These are phyloP conservation scores for peach (Prunus persica) DNA, from an alignment of 306 rosid species.

Conservation along the genomic window DNA sequence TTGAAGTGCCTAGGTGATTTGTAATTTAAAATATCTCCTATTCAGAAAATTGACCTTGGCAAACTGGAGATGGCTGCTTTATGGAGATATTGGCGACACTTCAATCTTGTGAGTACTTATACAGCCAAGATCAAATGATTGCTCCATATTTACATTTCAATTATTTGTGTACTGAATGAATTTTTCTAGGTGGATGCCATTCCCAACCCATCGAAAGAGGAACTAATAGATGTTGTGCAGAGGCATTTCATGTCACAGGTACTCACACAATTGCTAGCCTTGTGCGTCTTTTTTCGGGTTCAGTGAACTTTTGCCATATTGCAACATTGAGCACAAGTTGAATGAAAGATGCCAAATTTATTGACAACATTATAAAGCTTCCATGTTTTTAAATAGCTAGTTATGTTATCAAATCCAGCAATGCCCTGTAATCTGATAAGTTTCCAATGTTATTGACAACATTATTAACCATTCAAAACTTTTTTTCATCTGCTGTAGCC, in stretches of 20 bases:
- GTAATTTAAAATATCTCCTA: slow-evolving; percentile 9
- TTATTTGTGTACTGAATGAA: slow-evolving; percentile 16
- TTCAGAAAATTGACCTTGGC: slow-evolving; percentile 85
- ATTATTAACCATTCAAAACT: slow-evolving; percentile 4
- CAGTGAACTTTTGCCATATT: background rate
- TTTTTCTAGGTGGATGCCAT: slow-evolving; percentile 67
- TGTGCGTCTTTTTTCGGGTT: background rate
- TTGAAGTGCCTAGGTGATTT: background rate
- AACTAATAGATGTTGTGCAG: slow-evolving; percentile 85
- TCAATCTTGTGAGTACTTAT: slow-evolving; percentile 68
- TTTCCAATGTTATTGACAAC: background rate
- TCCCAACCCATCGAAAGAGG: slow-evolving; percentile 96
- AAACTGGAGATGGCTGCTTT: slow-evolving; percentile 93
- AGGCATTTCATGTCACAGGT: slow-evolving; percentile 99
- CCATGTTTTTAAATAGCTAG: background rate
- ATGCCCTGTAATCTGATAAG: background rate
- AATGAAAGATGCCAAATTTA: no score
- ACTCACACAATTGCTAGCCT: slow-evolving; percentile 10
- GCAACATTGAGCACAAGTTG: background rate
- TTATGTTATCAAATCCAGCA: no score
- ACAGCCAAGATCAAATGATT: background rate
- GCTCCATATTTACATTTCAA: background rate
- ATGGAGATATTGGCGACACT: slow-evolving; percentile 98
- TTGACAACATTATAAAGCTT: background rate
- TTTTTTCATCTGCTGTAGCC: slow-evolving; percentile 48